phyloP scores from a whole-genome alignment of 2,329 filamentous ascomycete species.

The Calonectria hongkongensis region DNA sequence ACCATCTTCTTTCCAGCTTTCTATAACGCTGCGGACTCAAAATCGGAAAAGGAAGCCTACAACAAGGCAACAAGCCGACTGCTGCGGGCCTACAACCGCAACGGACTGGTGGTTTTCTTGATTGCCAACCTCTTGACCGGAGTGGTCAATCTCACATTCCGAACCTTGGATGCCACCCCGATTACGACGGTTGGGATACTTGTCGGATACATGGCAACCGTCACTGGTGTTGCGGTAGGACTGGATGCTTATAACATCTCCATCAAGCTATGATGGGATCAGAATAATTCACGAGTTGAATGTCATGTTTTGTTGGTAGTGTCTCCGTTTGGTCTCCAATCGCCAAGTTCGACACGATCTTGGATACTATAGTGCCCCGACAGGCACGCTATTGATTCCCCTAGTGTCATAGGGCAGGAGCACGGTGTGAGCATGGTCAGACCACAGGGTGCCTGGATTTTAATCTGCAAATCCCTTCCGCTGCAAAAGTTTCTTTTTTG shows the following conservation, averaged over 20 bases:
- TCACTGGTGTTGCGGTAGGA: constrained; percentile 81
- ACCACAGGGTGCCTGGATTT: constrained; percentile 31
- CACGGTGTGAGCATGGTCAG: constrained; percentile 16
- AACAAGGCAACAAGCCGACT: constrained; percentile 85
- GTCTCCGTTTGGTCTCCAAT: neutral
- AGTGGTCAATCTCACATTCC: constrained; percentile 88
- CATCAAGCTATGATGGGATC: constrained; percentile 76
- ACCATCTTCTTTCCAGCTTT: constrained; percentile 84
- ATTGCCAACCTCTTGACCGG: constrained; percentile 93
- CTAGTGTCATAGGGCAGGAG: constrained; percentile 30
- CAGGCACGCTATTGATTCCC: constrained; percentile 4
- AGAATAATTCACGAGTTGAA: neutral
- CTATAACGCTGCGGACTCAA: constrained; percentile 73
- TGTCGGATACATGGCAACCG: constrained; percentile 79
- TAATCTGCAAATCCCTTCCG: constrained; percentile 33
- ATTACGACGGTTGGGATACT: constrained; percentile 83
- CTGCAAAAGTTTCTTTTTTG: constrained; percentile 29
- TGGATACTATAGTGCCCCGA: neutral
- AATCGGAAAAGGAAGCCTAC: constrained; percentile 78
- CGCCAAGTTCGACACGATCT: constrained; percentile 7
- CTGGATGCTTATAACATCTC: constrained; percentile 80
- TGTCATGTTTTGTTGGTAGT: neutral
- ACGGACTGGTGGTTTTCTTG: constrained; percentile 90
- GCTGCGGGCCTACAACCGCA: constrained; percentile 90
- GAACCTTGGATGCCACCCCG: constrained; percentile 83